These are phyloP conservation scores for Lepidium sativum DNA, from an alignment of 345 rosid species.

Conservation along the genomic window DNA sequence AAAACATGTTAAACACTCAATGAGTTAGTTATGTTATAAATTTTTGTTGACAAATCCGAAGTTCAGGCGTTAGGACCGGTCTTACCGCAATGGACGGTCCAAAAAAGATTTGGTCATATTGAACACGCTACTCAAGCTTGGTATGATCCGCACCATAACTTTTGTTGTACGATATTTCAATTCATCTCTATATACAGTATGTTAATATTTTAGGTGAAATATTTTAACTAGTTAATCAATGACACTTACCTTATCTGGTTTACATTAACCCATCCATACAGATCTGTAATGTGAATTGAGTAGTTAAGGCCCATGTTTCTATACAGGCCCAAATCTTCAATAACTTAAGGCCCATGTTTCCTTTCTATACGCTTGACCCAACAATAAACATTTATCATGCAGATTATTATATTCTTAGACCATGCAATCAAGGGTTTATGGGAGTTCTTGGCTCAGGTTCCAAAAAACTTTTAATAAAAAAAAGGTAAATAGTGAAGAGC, in stretches of 20 bases:
- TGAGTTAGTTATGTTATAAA: neutral
- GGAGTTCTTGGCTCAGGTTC: no score
- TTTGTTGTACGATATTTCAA: neutral
- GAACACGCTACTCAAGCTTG: neutral
- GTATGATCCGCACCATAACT: neutral
- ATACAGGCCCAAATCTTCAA: neutral
- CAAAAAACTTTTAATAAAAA: no score
- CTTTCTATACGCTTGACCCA: neutral
- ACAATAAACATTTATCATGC: neutral
- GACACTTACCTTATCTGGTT: neutral
- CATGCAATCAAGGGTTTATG: no score
- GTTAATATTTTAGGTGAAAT: neutral
- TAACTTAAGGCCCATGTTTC: neutral
- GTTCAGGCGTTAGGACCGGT: neutral
- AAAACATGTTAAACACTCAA: no score
- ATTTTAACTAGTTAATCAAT: neutral
- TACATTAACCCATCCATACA: neutral
- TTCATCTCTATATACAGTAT: neutral
- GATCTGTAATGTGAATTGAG: neutral
- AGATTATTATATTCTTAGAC: no score
- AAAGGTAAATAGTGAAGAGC: no score
- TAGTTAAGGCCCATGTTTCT: neutral
- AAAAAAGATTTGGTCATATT: neutral
- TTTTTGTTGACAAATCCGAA: neutral
- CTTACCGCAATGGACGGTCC: neutral